Evolutionary conservation across 2,329 filamentous ascomycete species (phyloP).

Genomic region (Hypoxylon sp.): DNA sequence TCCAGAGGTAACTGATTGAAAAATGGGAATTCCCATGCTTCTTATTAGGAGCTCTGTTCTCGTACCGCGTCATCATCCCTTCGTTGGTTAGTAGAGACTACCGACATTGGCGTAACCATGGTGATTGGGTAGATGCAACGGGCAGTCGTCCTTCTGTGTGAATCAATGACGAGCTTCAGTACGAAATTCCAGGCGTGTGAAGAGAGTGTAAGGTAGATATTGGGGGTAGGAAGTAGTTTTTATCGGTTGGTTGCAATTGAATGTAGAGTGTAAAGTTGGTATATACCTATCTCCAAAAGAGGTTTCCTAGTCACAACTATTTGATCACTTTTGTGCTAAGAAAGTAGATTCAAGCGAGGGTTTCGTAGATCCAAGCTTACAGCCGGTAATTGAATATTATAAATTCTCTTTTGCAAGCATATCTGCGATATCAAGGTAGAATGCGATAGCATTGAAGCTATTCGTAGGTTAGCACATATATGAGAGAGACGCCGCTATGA

Average conservation of each 20-base stretch:
- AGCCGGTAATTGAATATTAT: constrained; percentile 39
- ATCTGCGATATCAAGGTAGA: constrained; percentile 76
- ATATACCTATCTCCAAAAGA: not conserved
- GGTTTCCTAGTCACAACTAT: not conserved
- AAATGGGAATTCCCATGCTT: not conserved
- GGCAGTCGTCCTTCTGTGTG: not conserved
- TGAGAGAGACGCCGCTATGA: not conserved
- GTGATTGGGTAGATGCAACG: not conserved
- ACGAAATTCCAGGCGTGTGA: not conserved
- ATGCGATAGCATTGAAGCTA: constrained; percentile 77
- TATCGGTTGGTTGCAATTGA: not conserved
- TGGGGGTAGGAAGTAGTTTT: not conserved
- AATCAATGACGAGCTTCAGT: not conserved
- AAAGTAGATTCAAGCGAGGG: not conserved
- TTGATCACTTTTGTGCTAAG: not conserved
- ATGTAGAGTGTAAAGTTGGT: not conserved
- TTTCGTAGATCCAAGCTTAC: not conserved
- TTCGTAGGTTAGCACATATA: constrained; percentile 27
- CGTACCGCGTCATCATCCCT: not conserved
- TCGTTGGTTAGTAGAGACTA: too few species aligned
- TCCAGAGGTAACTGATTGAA: not conserved
- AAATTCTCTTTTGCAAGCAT: constrained; percentile 79
- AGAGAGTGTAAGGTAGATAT: not conserved
- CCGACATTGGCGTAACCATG: not conserved
- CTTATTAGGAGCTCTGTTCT: not conserved